phyloP scores from a whole-genome alignment of 148 eudicot genomes.

The Rhododendron kiyosumense region DNA sequence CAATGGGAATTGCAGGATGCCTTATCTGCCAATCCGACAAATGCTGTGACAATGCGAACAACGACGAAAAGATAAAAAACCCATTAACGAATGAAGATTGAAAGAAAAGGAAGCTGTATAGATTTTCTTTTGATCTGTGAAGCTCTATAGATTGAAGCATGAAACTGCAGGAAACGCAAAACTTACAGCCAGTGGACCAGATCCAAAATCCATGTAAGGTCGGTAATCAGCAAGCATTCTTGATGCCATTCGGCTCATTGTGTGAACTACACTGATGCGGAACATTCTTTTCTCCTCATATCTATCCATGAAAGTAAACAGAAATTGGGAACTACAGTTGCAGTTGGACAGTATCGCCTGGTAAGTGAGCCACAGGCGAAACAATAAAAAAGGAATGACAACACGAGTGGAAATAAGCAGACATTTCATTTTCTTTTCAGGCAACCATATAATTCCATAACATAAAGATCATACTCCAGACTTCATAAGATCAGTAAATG shows the following conservation, averaged over 20 bases:
- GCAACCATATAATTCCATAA: neutral
- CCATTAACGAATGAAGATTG: neutral
- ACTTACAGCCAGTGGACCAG: conserved; percentile 10
- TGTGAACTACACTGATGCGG: neutral
- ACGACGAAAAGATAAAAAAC: neutral
- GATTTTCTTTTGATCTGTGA: neutral
- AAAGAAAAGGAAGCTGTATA: neutral
- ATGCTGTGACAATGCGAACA: neutral
- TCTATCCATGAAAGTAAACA: conserved; percentile 1
- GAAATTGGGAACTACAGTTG: neutral
- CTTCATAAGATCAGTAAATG: neutral
- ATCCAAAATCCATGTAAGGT: conserved; percentile 8
- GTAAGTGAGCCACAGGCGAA: neutral
- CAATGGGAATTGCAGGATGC: conserved; percentile 15
- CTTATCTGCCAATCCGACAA: neutral
- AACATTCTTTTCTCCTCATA: conserved; percentile 16
- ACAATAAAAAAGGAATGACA: neutral
- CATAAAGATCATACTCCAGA: neutral
- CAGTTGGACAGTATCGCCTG: neutral
- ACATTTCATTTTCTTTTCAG: neutral
- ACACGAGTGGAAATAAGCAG: neutral
- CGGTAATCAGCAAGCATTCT: conserved; percentile 7
- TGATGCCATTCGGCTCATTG: conserved; percentile 14
- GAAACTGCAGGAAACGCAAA: neutral
- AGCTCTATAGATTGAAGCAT: neutral